These are phyloP conservation scores for Sphaerostilbella broomeana DNA, from an alignment of 2,329 filamentous ascomycete species.

Conservation along the genomic window DNA sequence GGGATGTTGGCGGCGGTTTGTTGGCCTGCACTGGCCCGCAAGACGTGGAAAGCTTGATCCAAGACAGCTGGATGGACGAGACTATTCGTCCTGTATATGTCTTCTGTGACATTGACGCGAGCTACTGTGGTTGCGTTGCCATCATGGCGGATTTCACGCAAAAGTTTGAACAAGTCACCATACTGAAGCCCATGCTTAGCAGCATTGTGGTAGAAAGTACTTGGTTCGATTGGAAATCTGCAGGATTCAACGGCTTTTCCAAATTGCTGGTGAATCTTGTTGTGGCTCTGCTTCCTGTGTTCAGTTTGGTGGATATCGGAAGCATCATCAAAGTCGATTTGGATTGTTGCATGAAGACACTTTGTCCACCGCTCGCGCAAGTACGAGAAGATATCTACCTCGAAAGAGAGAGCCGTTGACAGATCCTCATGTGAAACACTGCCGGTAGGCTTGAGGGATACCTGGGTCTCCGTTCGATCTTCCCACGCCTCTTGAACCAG, in stretches of 20 bases:
- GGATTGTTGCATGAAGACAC: constrained; percentile 4
- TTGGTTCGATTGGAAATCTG: neutral
- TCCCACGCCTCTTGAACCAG: neutral
- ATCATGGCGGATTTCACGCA: constrained; percentile 4
- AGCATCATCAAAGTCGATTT: neutral
- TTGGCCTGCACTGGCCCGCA: constrained; percentile 2
- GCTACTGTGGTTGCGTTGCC: neutral
- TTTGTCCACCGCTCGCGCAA: constrained; percentile 2
- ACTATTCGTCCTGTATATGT: constrained; percentile 14
- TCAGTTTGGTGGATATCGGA: neutral
- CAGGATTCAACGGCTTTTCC: constrained; percentile 1
- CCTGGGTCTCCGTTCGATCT: constrained; percentile 5
- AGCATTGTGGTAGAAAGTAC: constrained; percentile 1
- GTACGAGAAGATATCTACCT: constrained; percentile 8
- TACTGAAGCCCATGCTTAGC: constrained; percentile 4
- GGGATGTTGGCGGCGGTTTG: constrained; percentile 1
- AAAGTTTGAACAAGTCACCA: constrained; percentile 7
- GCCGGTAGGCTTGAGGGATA: constrained; percentile 5
- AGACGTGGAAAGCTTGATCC: constrained; percentile 29
- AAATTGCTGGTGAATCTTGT: neutral
- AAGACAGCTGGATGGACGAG: constrained; percentile 33
- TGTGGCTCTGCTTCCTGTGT: neutral
- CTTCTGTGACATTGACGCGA: constrained; percentile 2
- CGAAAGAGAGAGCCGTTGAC: neutral
- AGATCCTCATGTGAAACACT: too few species aligned